phyloP scores from a whole-genome alignment of 257 asterid species.

The Cynanchum wilfordii region DNA sequence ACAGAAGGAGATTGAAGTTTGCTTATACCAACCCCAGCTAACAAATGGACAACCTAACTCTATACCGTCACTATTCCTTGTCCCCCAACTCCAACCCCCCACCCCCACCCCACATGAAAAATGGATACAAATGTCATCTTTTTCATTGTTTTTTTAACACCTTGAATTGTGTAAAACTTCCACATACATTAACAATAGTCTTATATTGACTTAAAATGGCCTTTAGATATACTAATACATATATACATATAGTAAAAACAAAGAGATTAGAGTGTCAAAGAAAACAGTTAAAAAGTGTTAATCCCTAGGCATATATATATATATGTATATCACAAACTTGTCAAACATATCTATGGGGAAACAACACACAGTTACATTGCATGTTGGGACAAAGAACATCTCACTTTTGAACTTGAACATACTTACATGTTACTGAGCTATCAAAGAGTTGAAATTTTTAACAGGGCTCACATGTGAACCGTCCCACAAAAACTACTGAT shows the following conservation, averaged over 20 bases:
- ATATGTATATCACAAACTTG: not conserved
- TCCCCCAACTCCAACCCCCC: not conserved
- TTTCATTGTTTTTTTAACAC: too few species aligned
- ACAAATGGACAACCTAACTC: not conserved
- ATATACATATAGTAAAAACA: not conserved
- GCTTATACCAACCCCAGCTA: not conserved
- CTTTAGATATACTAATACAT: not conserved
- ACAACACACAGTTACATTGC: not conserved
- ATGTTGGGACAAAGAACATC: not conserved
- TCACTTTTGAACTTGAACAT: not conserved
- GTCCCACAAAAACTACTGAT: not conserved
- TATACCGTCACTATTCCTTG: not conserved
- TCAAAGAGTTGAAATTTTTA: conserved; percentile 1
- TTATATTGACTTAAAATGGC: not conserved
- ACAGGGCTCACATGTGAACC: conserved; percentile 2
- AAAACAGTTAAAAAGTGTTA: not conserved
- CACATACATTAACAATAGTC: not conserved
- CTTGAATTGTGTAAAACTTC: not conserved
- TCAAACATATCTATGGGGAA: not conserved
- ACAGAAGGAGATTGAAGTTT: not conserved
- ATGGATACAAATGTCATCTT: not conserved
- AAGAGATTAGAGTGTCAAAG: not conserved
- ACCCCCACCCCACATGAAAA: not conserved
- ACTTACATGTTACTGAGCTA: not conserved
- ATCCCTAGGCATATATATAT: not conserved